phyloP scores from a whole-genome alignment of 2,329 filamentous ascomycete species.

The Scedosporium apiospermum region DNA sequence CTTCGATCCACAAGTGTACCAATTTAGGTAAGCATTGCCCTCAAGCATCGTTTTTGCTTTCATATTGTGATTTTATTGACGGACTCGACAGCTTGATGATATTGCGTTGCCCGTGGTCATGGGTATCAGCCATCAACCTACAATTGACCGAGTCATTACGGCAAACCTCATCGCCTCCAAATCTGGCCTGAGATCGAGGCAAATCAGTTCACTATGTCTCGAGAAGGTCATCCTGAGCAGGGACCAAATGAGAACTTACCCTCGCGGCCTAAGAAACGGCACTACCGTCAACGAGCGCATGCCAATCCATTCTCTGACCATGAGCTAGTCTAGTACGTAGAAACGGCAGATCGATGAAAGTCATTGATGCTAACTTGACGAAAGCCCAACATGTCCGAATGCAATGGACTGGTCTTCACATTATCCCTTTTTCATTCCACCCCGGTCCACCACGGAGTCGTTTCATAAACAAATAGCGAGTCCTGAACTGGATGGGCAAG shows the following conservation, averaged over 20 bases:
- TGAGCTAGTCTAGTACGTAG: conserved; percentile 69
- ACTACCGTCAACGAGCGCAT: conserved; percentile 92
- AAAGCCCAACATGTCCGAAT: conserved; percentile 65
- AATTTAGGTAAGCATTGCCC: too few species aligned
- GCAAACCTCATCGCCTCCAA: not conserved
- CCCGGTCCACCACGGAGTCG: conserved; percentile 11
- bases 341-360: not conserved
- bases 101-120: too few species aligned
- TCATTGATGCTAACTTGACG: not conserved
- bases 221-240: not conserved
- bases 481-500: conserved; percentile 2
- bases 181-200: not conserved
- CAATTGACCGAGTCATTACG: not conserved
- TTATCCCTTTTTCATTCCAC: conserved; percentile 63
- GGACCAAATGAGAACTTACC: not conserved
- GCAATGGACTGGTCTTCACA: conserved; percentile 87
- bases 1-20: too few species aligned
- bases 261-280: conserved; percentile 55
- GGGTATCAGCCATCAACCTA: not conserved
- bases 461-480: not conserved
- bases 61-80: too few species aligned
- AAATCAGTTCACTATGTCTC: not conserved
- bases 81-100: too few species aligned
- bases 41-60: too few species aligned
- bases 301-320: conserved; percentile 98